These are phyloP conservation scores for Dipteronia dyeriana DNA, from an alignment of 345 rosid genomes.

Conservation along the genomic window DNA sequence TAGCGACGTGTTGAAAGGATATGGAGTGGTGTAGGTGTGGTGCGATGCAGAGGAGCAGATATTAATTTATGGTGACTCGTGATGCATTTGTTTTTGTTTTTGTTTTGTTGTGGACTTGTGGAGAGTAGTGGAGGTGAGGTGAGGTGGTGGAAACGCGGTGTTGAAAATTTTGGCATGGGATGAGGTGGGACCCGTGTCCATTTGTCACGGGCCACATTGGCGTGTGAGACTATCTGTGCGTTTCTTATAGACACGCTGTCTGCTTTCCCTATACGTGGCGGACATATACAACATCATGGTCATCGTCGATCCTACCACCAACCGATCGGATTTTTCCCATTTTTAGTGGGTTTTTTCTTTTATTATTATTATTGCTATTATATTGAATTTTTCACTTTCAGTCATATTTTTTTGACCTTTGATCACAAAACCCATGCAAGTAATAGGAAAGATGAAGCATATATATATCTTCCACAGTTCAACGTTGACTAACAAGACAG, in stretches of 20 bases:
- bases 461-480: too few relatives aligned
- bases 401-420: too few relatives aligned
- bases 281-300: neutral
- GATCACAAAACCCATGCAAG: too few relatives aligned
- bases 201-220: constrained; percentile 9
- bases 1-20: constrained; percentile 1
- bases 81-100: constrained; percentile 20
- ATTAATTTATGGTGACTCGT: neutral
- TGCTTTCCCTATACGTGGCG: neutral
- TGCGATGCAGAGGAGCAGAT: constrained; percentile 13
- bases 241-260: neutral
- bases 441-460: too few relatives aligned
- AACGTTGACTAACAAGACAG: too few relatives aligned
- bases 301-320: neutral
- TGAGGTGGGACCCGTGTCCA: neutral
- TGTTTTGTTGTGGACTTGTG: neutral
- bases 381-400: too few relatives aligned
- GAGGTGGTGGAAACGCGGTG: constrained; percentile 26
- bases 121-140: neutral
- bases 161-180: neutral
- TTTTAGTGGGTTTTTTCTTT: too few relatives aligned
- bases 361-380: too few relatives aligned
- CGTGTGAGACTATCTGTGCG: neutral
- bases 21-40: neutral
- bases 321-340: too few relatives aligned